These are phyloP conservation scores for Spizellomyces sp. DNA, from an alignment of 192 early-diverging fungal genomes.

Conservation along the genomic window DNA sequence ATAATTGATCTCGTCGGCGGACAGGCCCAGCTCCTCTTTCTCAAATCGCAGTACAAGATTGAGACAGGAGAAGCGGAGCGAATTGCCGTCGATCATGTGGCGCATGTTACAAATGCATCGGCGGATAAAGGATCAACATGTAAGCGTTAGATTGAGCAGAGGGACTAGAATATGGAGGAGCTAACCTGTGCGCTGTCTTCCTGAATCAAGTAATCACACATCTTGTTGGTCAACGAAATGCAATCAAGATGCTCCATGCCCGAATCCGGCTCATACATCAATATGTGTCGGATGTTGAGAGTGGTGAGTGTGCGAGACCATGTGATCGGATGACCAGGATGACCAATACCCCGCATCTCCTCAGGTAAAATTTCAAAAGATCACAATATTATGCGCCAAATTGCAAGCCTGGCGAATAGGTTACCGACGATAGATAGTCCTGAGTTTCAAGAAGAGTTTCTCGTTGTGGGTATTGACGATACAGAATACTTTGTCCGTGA, in stretches of 20 bases:
- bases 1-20: conserved; percentile 66
- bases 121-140: conserved; percentile 56
- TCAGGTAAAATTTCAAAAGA: conserved; percentile 63
- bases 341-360: background rate
- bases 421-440: conserved; percentile 67
- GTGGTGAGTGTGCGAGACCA: conserved; percentile 44
- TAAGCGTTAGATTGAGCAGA: conserved; percentile 31
- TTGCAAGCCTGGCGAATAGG: conserved; percentile 71
- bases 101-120: conserved; percentile 61
- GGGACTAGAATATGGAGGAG: background rate
- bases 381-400: conserved; percentile 76
- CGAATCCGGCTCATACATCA: conserved; percentile 68
- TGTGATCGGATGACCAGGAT: background rate
- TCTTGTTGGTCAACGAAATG: conserved; percentile 73
- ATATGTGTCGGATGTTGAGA: conserved; percentile 73
- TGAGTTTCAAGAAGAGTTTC: conserved; percentile 74
- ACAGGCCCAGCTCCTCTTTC: conserved; percentile 62
- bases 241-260: conserved; percentile 79
- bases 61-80: conserved; percentile 87
- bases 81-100: conserved; percentile 86
- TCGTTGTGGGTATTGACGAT: conserved; percentile 53
- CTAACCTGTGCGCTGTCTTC: background rate
- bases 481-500: background rate
- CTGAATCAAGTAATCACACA: conserved; percentile 61
- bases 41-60: conserved; percentile 68